Evolutionary conservation across 139 green algal species (phyloP).

Genomic region (Volvox reticuliferus): DNA sequence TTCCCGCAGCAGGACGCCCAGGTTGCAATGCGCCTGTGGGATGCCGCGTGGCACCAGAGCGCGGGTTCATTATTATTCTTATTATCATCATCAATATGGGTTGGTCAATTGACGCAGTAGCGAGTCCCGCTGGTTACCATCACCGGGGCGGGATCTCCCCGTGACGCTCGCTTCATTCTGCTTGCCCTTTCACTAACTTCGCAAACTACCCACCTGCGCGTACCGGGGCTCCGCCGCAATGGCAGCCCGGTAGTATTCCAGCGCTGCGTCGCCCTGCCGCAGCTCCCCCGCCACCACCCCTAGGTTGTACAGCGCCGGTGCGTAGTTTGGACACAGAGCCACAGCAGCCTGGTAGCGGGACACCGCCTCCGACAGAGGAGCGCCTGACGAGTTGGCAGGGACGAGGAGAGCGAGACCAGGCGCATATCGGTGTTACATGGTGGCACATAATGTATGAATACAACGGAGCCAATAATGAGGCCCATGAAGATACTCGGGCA

Average conservation of each 20-base stretch:
- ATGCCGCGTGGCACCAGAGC: background rate
- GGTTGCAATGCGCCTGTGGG: conserved; percentile 93
- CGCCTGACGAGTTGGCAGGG: background rate
- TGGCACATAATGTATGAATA: too few species aligned
- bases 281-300: conserved; percentile 87
- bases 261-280: conserved; percentile 61
- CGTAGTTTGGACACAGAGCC: conserved; percentile 65
- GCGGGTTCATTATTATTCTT: background rate
- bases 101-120: too few species aligned
- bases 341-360: conserved; percentile 74
- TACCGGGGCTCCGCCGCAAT: conserved; percentile 72
- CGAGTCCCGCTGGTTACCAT: too few species aligned
- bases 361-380: conserved; percentile 60
- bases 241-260: conserved; percentile 58
- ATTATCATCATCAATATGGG: too few species aligned
- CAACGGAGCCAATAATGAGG: too few species aligned
- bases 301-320: conserved; percentile 94
- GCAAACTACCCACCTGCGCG: conserved; percentile 44
- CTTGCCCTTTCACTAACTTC: background rate
- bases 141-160: background rate
- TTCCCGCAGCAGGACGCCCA: conserved; percentile 77
- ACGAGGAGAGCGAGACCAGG: background rate
- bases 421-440: too few species aligned
- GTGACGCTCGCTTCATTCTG: background rate
- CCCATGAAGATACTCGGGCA: too few species aligned